A percentile compares a stretch with the other conserved stretches of the same genome.
phyloP scores from a whole-genome alignment of 2,329 filamentous ascomycete species.

The Trichocomaceae sp. region DNA sequence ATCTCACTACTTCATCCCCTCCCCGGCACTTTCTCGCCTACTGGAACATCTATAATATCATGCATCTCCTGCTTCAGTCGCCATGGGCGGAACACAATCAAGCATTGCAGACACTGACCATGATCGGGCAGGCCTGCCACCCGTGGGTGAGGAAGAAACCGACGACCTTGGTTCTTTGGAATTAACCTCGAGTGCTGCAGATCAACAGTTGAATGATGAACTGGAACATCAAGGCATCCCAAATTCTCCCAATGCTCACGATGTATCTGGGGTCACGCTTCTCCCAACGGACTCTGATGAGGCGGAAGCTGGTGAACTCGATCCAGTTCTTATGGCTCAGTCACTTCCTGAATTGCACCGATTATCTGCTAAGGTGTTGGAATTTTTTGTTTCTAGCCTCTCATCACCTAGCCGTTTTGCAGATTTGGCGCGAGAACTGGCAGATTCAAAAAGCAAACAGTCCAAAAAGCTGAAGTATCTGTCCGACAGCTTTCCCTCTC shows the following conservation, averaged over 20 bases:
- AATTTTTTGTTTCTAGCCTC: conserved; percentile 29
- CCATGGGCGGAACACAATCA: conserved; percentile 7
- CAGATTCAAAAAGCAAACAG: conserved; percentile 23
- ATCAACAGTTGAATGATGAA: conserved; percentile 6
- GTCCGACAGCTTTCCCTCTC: conserved; percentile 19
- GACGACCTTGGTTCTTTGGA: neutral
- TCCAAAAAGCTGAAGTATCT: conserved; percentile 23
- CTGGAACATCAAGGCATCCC: conserved; percentile 1
- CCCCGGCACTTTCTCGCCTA: neutral
- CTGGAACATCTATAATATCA: neutral
- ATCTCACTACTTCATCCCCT: neutral
- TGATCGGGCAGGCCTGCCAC: neutral
- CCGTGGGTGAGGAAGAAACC: conserved; percentile 3
- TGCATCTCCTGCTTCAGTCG: neutral
- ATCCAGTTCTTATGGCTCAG: conserved; percentile 34
- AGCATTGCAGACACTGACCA: neutral
- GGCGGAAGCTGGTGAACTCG: conserved; percentile 24
- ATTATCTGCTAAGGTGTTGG: conserved; percentile 29
- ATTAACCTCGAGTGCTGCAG: neutral
- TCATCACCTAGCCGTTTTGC: conserved; percentile 22
- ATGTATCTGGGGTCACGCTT: conserved; percentile 31
- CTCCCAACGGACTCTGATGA: conserved; percentile 25
- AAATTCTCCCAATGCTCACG: conserved; percentile 12
- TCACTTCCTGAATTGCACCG: conserved; percentile 33
- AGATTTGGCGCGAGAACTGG: conserved; percentile 25